These are phyloP conservation scores for Candida smagusa DNA, from an alignment of 1,139 yeast species.

Conservation along the genomic window DNA sequence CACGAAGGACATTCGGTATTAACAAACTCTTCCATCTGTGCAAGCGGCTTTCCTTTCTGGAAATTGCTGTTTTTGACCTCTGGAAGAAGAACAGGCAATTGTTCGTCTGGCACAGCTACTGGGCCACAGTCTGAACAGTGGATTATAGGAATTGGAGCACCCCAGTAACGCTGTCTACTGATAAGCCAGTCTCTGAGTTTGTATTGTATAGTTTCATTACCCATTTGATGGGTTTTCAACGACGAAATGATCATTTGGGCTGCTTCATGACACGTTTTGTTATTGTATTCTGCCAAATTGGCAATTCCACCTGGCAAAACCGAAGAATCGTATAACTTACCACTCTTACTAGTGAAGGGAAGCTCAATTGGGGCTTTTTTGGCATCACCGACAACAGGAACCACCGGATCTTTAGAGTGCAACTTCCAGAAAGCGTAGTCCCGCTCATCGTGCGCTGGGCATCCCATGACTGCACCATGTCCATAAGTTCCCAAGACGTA, in stretches of 20 bases:
- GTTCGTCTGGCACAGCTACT: conserved; percentile 83
- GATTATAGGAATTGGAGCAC: conserved; percentile 94
- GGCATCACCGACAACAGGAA: conserved; percentile 39
- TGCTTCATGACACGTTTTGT: conserved; percentile 52
- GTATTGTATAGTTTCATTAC: conserved; percentile 51
- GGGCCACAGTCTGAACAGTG: conserved; percentile 84
- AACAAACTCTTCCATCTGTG: conserved; percentile 65
- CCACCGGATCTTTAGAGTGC: conserved; percentile 50
- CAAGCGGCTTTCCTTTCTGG: conserved; percentile 71
- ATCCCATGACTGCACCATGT: conserved; percentile 95
- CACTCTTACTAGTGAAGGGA: conserved; percentile 53
- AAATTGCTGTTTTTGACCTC: conserved; percentile 33
- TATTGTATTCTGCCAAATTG: conserved; percentile 49
- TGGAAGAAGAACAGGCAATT: conserved; percentile 82
- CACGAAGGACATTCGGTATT: conserved; percentile 81
- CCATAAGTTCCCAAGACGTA: conserved; percentile 85
- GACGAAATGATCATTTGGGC: conserved; percentile 41
- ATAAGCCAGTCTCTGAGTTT: conserved; percentile 90
- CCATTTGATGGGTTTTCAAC: conserved; percentile 39
- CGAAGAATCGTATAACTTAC: conserved; percentile 43
- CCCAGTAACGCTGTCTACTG: conserved; percentile 95
- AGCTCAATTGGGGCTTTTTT: conserved; percentile 4
- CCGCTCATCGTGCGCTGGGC: conserved; percentile 89
- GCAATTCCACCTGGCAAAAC: conserved; percentile 23
- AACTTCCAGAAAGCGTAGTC: conserved; percentile 77